A percentile compares a stretch with the other conserved stretches of the same genome.
phyloP scores from a whole-genome alignment of 2,329 filamentous ascomycete species.

The Emergomyces pasteurianus region DNA sequence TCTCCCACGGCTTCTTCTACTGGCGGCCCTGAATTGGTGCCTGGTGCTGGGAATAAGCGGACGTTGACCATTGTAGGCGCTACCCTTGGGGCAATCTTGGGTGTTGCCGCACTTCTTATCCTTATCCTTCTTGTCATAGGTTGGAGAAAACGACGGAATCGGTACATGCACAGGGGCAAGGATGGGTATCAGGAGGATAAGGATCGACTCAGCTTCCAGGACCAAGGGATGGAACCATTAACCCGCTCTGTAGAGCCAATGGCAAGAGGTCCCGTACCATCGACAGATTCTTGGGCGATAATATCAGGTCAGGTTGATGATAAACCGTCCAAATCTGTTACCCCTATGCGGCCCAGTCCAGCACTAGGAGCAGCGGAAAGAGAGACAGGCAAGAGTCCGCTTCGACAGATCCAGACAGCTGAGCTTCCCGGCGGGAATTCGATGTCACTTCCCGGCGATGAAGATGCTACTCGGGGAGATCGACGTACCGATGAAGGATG shows the following conservation, averaged over 20 bases:
- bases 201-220: constrained; percentile 40
- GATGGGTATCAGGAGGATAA: constrained; percentile 41
- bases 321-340: not conserved
- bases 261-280: constrained; percentile 31
- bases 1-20: constrained; percentile 20
- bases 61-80: constrained; percentile 60
- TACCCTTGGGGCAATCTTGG: constrained; percentile 69
- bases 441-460: constrained; percentile 11
- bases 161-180: constrained; percentile 28
- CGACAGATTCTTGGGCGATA: constrained; percentile 28
- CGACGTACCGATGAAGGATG: constrained; percentile 37
- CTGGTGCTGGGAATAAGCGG: constrained; percentile 17
- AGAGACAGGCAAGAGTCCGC: constrained; percentile 9
- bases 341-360: not conserved
- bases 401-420: constrained; percentile 5
- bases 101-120: constrained; percentile 57
- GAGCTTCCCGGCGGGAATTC: constrained; percentile 11
- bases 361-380: not conserved
- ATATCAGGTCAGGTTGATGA: constrained; percentile 24
- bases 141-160: constrained; percentile 9
- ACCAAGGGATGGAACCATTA: constrained; percentile 34
- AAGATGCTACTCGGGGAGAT: constrained; percentile 17
- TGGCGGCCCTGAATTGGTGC: constrained; percentile 21
- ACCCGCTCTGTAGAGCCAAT: constrained; percentile 33
- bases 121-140: constrained; percentile 51